These are phyloP conservation scores for Agrocybe chaxingu DNA, from an alignment of 768 basidiomycete genomes.

Conservation along the genomic window DNA sequence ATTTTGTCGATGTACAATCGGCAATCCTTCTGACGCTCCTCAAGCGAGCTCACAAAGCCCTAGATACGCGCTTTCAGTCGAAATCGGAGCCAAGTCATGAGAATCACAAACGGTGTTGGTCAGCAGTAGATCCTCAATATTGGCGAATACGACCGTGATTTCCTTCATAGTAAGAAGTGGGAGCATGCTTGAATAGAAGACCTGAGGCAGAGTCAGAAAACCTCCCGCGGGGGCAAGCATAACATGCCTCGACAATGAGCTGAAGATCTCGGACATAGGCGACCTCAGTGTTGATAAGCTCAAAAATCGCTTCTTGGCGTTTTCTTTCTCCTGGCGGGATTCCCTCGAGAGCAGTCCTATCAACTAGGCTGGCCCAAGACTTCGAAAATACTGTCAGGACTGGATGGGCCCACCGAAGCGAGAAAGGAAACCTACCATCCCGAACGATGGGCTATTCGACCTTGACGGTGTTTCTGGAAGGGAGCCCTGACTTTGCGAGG, in stretches of 20 bases:
- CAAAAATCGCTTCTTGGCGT: conserved; percentile 95
- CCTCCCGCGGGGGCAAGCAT: background rate
- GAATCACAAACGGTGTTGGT: conserved; percentile 61
- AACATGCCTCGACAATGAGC: conserved; percentile 78
- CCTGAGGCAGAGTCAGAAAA: conserved; percentile 36
- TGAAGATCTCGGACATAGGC: conserved; percentile 92
- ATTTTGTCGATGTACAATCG: conserved; percentile 88
- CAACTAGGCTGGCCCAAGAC: conserved; percentile 93
- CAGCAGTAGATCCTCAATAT: conserved; percentile 88
- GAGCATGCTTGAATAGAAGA: conserved; percentile 83
- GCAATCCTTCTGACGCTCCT: conserved; percentile 88
- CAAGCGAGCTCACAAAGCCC: conserved; percentile 84
- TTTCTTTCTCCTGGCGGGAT: conserved; percentile 77
- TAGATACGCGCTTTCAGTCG: conserved; percentile 19
- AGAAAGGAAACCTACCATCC: conserved; percentile 43
- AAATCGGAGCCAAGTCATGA: background rate
- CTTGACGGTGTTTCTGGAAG: conserved; percentile 32
- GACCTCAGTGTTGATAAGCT: conserved; percentile 87
- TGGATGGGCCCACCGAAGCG: background rate
- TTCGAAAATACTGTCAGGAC: conserved; percentile 23
- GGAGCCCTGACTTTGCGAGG: conserved; percentile 3
- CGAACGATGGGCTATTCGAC: conserved; percentile 61
- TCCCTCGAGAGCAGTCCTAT: conserved; percentile 77
- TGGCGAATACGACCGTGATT: conserved; percentile 82
- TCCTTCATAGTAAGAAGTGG: conserved; percentile 72